Base-by-base conservation (phyloP, 805 yeast species). In the Metschnikowia lachancei region DNA sequence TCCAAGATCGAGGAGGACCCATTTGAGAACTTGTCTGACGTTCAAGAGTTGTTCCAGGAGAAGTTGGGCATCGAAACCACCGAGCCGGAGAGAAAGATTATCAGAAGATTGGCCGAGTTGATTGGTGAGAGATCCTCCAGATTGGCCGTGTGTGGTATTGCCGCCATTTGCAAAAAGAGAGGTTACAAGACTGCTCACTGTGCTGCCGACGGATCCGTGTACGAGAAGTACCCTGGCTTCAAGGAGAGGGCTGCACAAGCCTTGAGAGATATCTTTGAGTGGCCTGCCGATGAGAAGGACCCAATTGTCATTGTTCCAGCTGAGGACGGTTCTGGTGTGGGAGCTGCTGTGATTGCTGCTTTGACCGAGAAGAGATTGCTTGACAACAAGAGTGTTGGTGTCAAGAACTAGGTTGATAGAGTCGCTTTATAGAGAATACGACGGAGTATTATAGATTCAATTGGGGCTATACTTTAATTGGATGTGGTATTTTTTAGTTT, bases 251-350 rank as follows among this genome's bases (percentile, higher is more conserved):
- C 96, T 30, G 95, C 95, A 40, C 76, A 77, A 63, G 97, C 87
- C 48, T 78, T 92, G 64, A 82, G 83, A 68, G 97, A 90, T 64
- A 89, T 92, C 59, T 87, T 88, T 62, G 92, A 75, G 55, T 92
- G 97, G 97, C 59, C 57, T 26, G 52, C 58, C 16, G 57, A 50
- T n/a, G 57, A 73, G 54, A 80, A 81, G 49, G 89, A 89, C 66
- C 98, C 98, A 54, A 83, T 94, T 62, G 70, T 77, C 54, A 82
- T 91, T 57, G 87, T 85, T 34, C 87, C 95, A 48, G 98, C 99
- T 55, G 97, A 92, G 73, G 99, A 94, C 73, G 99, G 99, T 60
- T 85, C 94, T 32, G 98, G 98, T 74, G 97, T 88, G 40, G 99
- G 99, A 65, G 99, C 99, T 46, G 99, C 98, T 43, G 80, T 92